Base-by-base conservation (phyloP, 805 yeast genomes). In the Metschnikowia matae region DNA sequence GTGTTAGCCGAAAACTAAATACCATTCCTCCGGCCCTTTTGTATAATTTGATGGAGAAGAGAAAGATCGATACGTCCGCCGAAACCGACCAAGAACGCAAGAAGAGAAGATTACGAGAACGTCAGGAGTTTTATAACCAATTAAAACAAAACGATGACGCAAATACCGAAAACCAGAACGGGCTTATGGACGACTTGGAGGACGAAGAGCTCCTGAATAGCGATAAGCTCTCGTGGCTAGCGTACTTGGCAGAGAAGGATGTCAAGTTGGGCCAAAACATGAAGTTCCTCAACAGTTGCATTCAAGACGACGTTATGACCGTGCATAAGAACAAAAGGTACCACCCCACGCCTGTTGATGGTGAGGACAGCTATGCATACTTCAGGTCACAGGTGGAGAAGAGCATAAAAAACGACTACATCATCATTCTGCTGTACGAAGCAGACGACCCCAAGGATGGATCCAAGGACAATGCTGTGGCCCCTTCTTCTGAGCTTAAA, bases 71-170 rank as follows among this genome's bases (percentile, higher is more conserved):
- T 45, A 60, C 65, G 14, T 63, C 67, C 7, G 68, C 69, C 14
- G 70, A 68, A 26, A 61, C 67, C 6, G 71, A 64, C 47, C 70
- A 69, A 48, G 73, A 67, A 33, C 62, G 65, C 48, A 66, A 67
- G 49, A 64, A 64, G 48, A 57, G 70, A 36, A 64, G 69, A 35
- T 58, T 69, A 43, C 64, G 67, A 40, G 73, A 71, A 54, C 65
- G 68, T 18, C 76, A 71, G 53, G 74, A 71, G 52, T 71, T 60
- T 53, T 70, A 69, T 52, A 71, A 70, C 51, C 71, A 68, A 48
- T 59, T 71, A 41, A 68, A 68, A 41, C 62, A 64, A 36, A 64
- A 63, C 40, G 66, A 60, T 21, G 60, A 52, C n/a, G 17, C 49
- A 14, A 14, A 45, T 33, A 44, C 33, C 3, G 56, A 51, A 6